These are phyloP conservation scores for Fusarium neocosmosporiellum DNA, from an alignment of 2,329 filamentous ascomycete genomes.

Conservation along the genomic window DNA sequence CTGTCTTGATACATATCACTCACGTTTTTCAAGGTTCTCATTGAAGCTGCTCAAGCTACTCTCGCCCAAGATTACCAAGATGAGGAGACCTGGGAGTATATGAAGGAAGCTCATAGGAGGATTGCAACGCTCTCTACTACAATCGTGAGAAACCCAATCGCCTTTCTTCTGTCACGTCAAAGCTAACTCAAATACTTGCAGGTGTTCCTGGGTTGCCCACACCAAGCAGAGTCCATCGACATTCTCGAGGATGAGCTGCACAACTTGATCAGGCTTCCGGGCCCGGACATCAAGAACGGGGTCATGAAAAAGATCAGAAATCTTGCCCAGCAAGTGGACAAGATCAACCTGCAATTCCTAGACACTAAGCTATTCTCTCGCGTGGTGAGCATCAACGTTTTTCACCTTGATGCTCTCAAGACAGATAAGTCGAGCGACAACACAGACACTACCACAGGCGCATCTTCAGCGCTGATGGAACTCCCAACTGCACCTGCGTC, in stretches of 20 bases:
- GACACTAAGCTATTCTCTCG: background rate
- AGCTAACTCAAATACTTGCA: background rate
- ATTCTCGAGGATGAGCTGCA: background rate
- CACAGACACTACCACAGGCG: background rate
- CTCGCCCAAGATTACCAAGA: background rate
- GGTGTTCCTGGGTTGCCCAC: conserved; percentile 15
- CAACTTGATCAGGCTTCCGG: background rate
- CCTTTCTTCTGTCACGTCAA: fast-evolving
- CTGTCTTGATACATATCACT: background rate
- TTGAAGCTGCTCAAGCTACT: background rate
- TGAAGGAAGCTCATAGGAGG: background rate
- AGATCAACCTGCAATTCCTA: background rate
- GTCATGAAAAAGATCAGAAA: background rate
- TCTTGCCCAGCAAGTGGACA: background rate
- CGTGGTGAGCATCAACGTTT: background rate
- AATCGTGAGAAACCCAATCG: background rate
- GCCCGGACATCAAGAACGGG: background rate
- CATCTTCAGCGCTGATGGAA: background rate
- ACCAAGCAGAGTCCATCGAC: background rate
- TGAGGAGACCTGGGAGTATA: background rate
- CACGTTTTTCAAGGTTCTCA: background rate
- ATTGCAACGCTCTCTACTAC: background rate
- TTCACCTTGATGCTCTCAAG: background rate
- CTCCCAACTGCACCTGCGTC: background rate
- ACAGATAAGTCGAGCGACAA: background rate